These are phyloP conservation scores for Blastocystis sp. DNA, from an alignment of 352 stramenopile species.

Conservation along the genomic window DNA sequence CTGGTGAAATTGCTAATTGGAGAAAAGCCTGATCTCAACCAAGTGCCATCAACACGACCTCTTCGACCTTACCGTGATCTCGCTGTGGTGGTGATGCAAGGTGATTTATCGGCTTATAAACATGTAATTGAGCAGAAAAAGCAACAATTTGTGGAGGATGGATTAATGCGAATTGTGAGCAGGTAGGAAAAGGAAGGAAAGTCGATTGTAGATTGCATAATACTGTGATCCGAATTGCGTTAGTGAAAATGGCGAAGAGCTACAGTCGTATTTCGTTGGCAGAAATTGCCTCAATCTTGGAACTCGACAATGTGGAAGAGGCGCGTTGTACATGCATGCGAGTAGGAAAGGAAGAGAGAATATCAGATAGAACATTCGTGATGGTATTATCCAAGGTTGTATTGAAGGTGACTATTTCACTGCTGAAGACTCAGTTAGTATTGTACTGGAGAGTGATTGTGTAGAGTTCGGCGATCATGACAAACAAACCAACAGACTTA, in stretches of 20 bases:
- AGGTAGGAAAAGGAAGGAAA: not conserved
- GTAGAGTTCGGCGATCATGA: not conserved
- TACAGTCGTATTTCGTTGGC: conserved; percentile 56
- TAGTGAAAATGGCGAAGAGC: conserved; percentile 53
- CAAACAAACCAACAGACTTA: not conserved
- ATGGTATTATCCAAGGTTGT: conserved; percentile 15
- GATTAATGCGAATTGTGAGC: conserved; percentile 17
- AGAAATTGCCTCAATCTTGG: conserved; percentile 21
- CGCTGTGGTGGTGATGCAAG: conserved; percentile 18
- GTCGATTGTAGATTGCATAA: conserved; percentile 39
- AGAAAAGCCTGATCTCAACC: not conserved
- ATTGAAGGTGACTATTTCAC: conserved; percentile 53
- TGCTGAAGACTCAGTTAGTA: not conserved
- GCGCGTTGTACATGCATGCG: conserved; percentile 50
- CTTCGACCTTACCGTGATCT: not conserved
- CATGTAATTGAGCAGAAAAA: not conserved
- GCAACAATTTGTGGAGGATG: not conserved
- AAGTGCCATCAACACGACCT: not conserved
- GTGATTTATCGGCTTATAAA: not conserved
- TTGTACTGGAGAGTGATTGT: not conserved
- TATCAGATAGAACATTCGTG: conserved; percentile 42
- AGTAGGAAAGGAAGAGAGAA: not conserved
- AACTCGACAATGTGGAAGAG: conserved; percentile 33
- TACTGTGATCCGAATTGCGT: conserved; percentile 53
- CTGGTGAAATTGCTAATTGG: conserved; percentile 31